Evolutionary conservation across 768 basidiomycete genomes (phyloP).

Genomic region (Lentinus tigrinus): DNA sequence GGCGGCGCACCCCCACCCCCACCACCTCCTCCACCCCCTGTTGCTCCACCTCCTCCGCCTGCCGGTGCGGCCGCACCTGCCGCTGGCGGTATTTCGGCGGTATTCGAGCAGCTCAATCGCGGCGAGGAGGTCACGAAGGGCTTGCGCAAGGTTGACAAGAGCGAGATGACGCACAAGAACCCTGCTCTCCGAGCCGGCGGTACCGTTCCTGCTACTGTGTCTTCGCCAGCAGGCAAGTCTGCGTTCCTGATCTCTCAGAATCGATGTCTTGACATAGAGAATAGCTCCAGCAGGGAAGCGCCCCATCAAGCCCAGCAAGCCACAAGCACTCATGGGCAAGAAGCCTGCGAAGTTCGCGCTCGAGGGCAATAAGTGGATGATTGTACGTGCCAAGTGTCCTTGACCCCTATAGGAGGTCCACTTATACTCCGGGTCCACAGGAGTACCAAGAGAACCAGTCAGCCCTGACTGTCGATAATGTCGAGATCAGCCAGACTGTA

Average conservation of each 20-base stretch:
- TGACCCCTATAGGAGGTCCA: background rate
- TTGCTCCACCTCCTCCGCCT: slow-evolving; percentile 16
- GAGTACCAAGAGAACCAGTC: slow-evolving; percentile 89
- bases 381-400: slow-evolving; percentile 51
- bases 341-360: slow-evolving; percentile 87
- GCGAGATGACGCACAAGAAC: slow-evolving; percentile 99
- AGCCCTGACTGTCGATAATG: slow-evolving; percentile 69
- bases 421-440: slow-evolving; percentile 38
- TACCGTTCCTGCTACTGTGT: slow-evolving; percentile 44
- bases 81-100: slow-evolving; percentile 63
- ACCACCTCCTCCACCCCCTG: slow-evolving; percentile 36
- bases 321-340: slow-evolving; percentile 79
- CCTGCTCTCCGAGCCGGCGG: slow-evolving; percentile 68
- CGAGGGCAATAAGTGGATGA: slow-evolving; percentile 91
- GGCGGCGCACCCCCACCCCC: slow-evolving; percentile 52
- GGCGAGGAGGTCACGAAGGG: slow-evolving; percentile 90
- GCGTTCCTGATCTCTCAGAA: background rate
- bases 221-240: slow-evolving; percentile 16
- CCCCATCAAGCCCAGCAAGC: slow-evolving; percentile 82
- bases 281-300: slow-evolving; percentile 43
- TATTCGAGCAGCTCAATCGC: slow-evolving; percentile 89
- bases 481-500: slow-evolving; percentile 77
- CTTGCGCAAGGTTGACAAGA: slow-evolving; percentile 90
- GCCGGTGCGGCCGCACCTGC: slow-evolving; percentile 31
- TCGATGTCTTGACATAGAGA: background rate